Base-by-base conservation (phyloP, 2,329 filamentous ascomycete species). In the Periconia sp. region DNA sequence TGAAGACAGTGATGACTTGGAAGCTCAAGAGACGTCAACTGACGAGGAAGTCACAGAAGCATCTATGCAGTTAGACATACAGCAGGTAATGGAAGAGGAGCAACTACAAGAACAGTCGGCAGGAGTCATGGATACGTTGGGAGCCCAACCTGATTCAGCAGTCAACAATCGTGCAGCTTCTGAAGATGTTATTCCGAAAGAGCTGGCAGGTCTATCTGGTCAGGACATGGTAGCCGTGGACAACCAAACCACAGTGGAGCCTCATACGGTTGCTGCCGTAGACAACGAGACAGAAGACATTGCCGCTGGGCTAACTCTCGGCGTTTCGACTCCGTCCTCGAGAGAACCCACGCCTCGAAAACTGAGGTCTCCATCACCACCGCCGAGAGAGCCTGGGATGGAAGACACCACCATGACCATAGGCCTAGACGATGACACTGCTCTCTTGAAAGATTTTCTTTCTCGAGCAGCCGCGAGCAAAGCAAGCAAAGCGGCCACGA, bases 381-480 rank as follows among this genome's bases (percentile, higher is more conserved):
- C 63, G n/a, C 54, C 55, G n/a, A 29, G 43, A 9, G 51, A 59
- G 9, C 41, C 52, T 23, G 50, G 49, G 13, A 46, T 48, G n/a
- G 65, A 69, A 6, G 64, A 68, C 36, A 43, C 43, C 5, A 65
- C 62, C 0, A 61, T 58, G 53, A 63, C 61, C 15, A 52, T 70
- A 43, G 46, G 68, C 55, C 34, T 78, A 48, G 61, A 72, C 26
- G 74, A 76, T 40, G 76, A 78, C 46, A 78, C 76, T 6, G 75
- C 74, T 1, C 57, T 77, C 12, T 61, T 79, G 4, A 75, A 75
- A 46, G 74, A 76, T 24, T 79, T 78, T 49, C 67, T 79, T 29
- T 74, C 63, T 13, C 73, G 75, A 7, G 74, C 74, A n/a, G 73
- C 71, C n/a, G 70, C 74, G 21, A 76, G 65, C 50, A 78, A 75